phyloP scores from a whole-genome alignment of 2,329 filamentous ascomycete genomes.

The Colletotrichum caudatum region DNA sequence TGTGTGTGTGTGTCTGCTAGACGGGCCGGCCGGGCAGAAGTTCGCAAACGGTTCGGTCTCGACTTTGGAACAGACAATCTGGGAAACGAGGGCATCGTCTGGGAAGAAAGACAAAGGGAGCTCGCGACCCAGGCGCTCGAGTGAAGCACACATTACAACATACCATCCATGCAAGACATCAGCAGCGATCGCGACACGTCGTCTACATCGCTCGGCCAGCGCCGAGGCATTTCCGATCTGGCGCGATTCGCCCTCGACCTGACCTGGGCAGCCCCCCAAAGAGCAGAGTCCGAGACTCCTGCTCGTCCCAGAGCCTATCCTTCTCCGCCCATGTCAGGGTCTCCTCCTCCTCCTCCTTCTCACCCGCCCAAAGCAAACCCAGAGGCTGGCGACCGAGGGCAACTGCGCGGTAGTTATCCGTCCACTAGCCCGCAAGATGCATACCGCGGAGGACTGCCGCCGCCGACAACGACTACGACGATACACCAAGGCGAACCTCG shows the following conservation, averaged over 20 bases:
- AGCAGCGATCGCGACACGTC: conserved; percentile 58
- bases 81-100: conserved; percentile 36
- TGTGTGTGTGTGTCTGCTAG: not conserved
- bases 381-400: conserved; percentile 68
- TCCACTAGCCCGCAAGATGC: conserved; percentile 61
- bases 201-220: conserved; percentile 65
- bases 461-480: conserved; percentile 43
- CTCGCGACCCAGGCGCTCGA: conserved; percentile 41
- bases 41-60: not conserved
- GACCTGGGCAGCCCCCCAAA: conserved; percentile 60
- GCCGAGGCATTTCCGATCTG: conserved; percentile 68
- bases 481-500: conserved; percentile 54
- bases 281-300: conserved; percentile 66
- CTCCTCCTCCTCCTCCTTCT: conserved; percentile 63
- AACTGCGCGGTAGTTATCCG: conserved; percentile 57
- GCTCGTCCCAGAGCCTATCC: conserved; percentile 72
- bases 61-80: conserved; percentile 15
- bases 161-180: conserved; percentile 66
- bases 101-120: conserved; percentile 29
- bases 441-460: conserved; percentile 56
- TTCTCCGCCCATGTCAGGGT: conserved; percentile 81
- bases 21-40: conserved; percentile 4
- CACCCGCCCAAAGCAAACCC: conserved; percentile 69
- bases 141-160: conserved; percentile 45
- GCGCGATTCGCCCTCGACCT: conserved; percentile 67